Percentiles rank a stretch among this genome's conserved stretches.
These are phyloP conservation scores for Salix koriyanagi DNA, from an alignment of 345 rosid species.

Conservation along the genomic window DNA sequence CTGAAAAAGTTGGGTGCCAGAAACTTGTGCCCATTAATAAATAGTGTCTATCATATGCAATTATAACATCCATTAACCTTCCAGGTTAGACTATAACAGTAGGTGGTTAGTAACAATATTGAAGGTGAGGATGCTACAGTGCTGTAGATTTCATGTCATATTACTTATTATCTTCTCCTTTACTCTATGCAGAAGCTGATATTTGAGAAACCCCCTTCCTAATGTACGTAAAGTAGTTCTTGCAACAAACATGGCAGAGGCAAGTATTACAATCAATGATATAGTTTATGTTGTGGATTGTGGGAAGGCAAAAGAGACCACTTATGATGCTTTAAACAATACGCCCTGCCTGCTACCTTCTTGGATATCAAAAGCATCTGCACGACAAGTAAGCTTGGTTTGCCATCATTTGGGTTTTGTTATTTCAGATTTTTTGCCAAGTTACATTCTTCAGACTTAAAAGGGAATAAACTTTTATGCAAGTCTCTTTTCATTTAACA, in stretches of 20 bases:
- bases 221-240: conserved; percentile 82
- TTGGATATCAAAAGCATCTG: conserved; percentile 97
- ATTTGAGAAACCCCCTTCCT: conserved; percentile 72
- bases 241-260: conserved; percentile 99
- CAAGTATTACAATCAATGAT: conserved; percentile 94
- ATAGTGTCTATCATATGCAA: neutral
- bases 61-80: neutral
- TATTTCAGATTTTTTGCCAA: neutral
- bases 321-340: conserved; percentile 97
- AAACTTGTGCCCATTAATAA: neutral
- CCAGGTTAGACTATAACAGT: neutral
- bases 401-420: neutral
- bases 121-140: neutral
- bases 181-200: conserved; percentile 66
- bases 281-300: conserved; percentile 93
- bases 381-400: conserved; percentile 63
- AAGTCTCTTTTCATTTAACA: neutral
- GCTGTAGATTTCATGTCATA: neutral
- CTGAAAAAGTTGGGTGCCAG: too few species aligned
- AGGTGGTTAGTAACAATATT: neutral
- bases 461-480: neutral
- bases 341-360: conserved; percentile 98
- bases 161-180: conserved; percentile 8
- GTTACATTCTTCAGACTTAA: neutral
- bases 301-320: conserved; percentile 98